Percentiles rank a stretch among this genome's conserved stretches.
Conservation (phyloP, 129 eudicot genomes). For the Smallanthus sonchifolius region DNA sequence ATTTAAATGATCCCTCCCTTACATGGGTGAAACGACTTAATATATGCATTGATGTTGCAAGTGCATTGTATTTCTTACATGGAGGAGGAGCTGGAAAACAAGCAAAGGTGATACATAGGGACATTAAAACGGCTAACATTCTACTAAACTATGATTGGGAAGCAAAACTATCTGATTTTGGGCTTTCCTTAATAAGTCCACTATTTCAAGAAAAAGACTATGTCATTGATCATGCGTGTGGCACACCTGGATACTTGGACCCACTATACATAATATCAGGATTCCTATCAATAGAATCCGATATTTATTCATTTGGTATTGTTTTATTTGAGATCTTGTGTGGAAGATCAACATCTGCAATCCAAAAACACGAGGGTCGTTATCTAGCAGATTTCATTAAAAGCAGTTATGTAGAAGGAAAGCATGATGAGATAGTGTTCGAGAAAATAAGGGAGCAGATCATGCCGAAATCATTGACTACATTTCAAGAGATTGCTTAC, state of each 20-base stretch:
- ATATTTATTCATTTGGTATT: neutral
- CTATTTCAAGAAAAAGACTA: neutral
- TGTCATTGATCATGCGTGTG: neutral
- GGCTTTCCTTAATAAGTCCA: neutral
- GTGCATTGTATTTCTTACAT: neutral
- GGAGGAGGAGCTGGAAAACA: neutral
- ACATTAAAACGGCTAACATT: slow-evolving; percentile 8
- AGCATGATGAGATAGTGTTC: neutral
- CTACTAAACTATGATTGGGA: neutral
- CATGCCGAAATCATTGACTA: neutral
- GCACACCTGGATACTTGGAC: neutral
- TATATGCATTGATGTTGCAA: neutral
- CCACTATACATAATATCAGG: neutral
- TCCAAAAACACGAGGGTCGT: neutral
- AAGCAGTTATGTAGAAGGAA: neutral
- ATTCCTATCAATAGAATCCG: neutral
- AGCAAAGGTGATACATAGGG: neutral
- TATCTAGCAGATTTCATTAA: neutral
- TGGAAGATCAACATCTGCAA: neutral
- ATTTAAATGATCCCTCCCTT: neutral
- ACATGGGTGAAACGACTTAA: slow-evolving; percentile 7
- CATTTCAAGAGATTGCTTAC: neutral
- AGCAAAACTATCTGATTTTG: slow-evolving; percentile 12
- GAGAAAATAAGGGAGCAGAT: neutral
- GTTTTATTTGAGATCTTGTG: slow-evolving; percentile 3